phyloP scores from a whole-genome alignment of 176 grass and related monocot species.

The Urochloa ruziziensis region DNA sequence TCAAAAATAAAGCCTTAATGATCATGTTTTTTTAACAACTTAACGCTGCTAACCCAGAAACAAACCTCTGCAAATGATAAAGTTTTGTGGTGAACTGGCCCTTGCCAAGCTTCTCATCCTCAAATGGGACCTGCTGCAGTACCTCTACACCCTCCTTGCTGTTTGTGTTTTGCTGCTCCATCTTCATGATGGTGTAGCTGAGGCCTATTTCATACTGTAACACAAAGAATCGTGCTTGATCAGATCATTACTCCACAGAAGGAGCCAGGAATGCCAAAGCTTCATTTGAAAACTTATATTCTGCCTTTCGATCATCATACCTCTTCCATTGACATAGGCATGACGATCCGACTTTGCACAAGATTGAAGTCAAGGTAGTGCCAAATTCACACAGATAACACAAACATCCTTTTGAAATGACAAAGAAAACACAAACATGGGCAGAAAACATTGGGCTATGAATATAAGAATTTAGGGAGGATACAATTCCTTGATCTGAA shows the following conservation, averaged over 20 bases:
- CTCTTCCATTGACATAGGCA: slow-evolving; percentile 93
- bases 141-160: slow-evolving; percentile 83
- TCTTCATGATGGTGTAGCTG: slow-evolving; percentile 84
- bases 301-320: slow-evolving; percentile 35
- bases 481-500: slow-evolving; percentile 99
- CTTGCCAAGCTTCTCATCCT: slow-evolving; percentile 76
- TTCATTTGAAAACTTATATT: not conserved
- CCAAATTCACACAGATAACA: slow-evolving; percentile 19
- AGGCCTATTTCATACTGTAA: slow-evolving; percentile 76
- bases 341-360: slow-evolving; percentile 68
- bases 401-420: not conserved
- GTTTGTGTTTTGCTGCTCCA: slow-evolving; percentile 92
- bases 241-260: slow-evolving; percentile 3
- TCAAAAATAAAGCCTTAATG: not conserved
- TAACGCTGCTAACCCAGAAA: not conserved
- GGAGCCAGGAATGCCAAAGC: not conserved
- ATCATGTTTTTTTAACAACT: not conserved
- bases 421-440: not conserved
- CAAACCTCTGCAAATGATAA: slow-evolving; percentile 85
- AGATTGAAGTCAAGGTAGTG: slow-evolving; percentile 46
- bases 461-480: slow-evolving; percentile 30
- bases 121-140: slow-evolving; percentile 66
- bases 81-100: slow-evolving; percentile 71
- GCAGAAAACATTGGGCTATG: not conserved
- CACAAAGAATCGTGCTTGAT: not conserved